Evolutionary conservation across 805 yeast species (phyloP).

Genomic region (Starmerella sirachaensis): DNA sequence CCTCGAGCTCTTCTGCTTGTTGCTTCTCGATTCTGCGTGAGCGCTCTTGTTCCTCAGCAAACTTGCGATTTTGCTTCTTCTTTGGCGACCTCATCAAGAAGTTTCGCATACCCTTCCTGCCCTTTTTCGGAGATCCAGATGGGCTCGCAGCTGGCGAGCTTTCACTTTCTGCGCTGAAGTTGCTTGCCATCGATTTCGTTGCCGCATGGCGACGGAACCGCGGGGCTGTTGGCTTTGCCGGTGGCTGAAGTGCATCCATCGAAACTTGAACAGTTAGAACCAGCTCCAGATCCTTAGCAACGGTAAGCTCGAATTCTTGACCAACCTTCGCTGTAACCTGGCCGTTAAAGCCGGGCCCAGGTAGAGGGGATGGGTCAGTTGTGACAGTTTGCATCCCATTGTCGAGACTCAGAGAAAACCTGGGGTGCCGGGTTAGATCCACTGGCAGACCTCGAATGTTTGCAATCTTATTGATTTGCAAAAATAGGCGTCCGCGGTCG

Average conservation of each 20-base stretch:
- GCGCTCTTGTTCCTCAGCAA: conserved; percentile 23
- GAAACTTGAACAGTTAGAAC: conserved; percentile 52
- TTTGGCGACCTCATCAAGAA: conserved; percentile 17
- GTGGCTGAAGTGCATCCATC: conserved; percentile 38
- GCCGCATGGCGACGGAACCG: conserved; percentile 4
- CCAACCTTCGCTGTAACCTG: conserved; percentile 17
- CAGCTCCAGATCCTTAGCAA: conserved; percentile 49
- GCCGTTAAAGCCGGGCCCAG: conserved; percentile 17
- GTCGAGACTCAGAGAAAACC: conserved; percentile 22
- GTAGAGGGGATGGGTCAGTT: conserved; percentile 20
- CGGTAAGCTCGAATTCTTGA: conserved; percentile 71
- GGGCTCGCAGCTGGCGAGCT: too few species aligned
- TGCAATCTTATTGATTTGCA: conserved; percentile 22
- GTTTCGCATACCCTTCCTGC: conserved; percentile 21
- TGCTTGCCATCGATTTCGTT: conserved; percentile 3
- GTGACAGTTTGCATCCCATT: conserved; percentile 25
- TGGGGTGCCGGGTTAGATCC: conserved; percentile 21
- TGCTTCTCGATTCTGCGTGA: conserved; percentile 14
- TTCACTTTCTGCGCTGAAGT: too few species aligned
- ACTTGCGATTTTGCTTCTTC: conserved; percentile 11
- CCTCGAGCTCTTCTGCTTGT: conserved; percentile 4
- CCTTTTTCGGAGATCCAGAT: too few species aligned
- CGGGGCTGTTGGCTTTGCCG: conserved; percentile 15
- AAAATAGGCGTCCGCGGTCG: conserved; percentile 24
- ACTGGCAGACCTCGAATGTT: conserved; percentile 22